A percentile compares a stretch with the other conserved stretches of the same genome.
Conservation (phyloP, 2,329 filamentous ascomycete genomes). For the Dryadomyces quercivorus region DNA sequence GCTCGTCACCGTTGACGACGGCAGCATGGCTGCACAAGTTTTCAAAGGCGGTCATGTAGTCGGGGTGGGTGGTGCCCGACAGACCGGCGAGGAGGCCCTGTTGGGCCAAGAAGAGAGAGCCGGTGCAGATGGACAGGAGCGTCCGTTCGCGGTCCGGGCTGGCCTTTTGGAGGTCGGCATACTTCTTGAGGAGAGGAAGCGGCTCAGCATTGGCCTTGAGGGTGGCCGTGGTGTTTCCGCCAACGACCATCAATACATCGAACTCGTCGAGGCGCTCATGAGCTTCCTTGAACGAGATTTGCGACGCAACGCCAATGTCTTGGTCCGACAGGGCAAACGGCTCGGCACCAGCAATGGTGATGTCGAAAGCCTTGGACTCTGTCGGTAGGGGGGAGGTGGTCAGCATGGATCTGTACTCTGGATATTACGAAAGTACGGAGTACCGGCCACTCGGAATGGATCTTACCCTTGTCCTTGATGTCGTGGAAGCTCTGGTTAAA, state of each 20-base stretch:
- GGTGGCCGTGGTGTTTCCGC: constrained; percentile 52
- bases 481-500: constrained; percentile 39
- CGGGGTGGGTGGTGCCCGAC: constrained; percentile 71
- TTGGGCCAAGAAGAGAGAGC: constrained; percentile 63
- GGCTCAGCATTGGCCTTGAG: constrained; percentile 58
- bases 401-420: neutral
- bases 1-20: constrained; percentile 57
- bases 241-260: constrained; percentile 68
- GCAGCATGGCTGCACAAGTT: constrained; percentile 66
- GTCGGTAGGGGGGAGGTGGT: neutral
- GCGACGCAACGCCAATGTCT: constrained; percentile 58
- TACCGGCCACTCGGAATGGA: neutral
- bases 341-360: constrained; percentile 41
- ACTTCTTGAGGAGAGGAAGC: constrained; percentile 60
- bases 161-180: constrained; percentile 66
- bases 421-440: no score
- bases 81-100: constrained; percentile 68
- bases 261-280: constrained; percentile 62
- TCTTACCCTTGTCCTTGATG: constrained; percentile 39
- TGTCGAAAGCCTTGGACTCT: constrained; percentile 46
- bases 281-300: constrained; percentile 70
- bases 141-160: constrained; percentile 72
- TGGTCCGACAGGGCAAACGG: constrained; percentile 44
- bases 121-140: constrained; percentile 68
- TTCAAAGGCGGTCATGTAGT: constrained; percentile 70